These are phyloP conservation scores for Lactarius quietus DNA, from an alignment of 768 basidiomycete species.

Conservation along the genomic window DNA sequence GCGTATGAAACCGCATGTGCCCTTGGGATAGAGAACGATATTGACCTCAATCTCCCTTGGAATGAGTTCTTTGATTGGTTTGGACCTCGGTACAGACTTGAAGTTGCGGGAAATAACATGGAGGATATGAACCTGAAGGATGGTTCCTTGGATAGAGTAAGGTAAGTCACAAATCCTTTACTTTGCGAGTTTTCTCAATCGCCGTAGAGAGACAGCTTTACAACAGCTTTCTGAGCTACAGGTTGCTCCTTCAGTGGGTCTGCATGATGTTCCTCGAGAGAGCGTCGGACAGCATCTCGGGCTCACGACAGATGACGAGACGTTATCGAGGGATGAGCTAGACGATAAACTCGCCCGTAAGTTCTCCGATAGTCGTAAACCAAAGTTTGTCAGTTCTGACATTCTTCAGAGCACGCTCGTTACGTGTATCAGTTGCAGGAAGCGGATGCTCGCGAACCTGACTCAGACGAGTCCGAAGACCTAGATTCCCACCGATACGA, in stretches of 20 bases:
- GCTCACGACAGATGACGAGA: conserved; percentile 46
- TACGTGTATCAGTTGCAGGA: conserved; percentile 46
- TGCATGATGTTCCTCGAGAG: conserved; percentile 79
- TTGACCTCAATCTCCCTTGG: conserved; percentile 78
- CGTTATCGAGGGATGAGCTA: conserved; percentile 49
- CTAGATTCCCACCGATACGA: conserved; percentile 27
- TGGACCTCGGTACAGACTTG: conserved; percentile 89
- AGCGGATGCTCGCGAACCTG: conserved; percentile 29
- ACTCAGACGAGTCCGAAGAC: conserved; percentile 33
- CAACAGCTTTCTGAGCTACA: conserved; percentile 56
- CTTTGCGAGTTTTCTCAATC: conserved; percentile 40
- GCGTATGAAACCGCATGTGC: conserved; percentile 96
- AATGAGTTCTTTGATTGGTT: conserved; percentile 97
- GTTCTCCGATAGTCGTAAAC: conserved; percentile 30
- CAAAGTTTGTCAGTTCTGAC: neutral
- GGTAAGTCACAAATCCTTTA: conserved; percentile 39
- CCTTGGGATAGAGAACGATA: conserved; percentile 76
- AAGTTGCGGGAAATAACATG: conserved; percentile 91
- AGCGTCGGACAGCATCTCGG: conserved; percentile 62
- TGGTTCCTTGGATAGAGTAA: conserved; percentile 72
- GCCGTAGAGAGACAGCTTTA: conserved; percentile 46
- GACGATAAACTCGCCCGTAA: conserved; percentile 71
- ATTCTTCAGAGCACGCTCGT: conserved; percentile 54
- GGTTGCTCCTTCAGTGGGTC: conserved; percentile 78
- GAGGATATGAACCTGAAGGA: conserved; percentile 87